Evolutionary conservation across 352 stramenopile species (phyloP), one percentile per base, ranked within the genome.

Genomic region (Pythium inflatum): DNA sequence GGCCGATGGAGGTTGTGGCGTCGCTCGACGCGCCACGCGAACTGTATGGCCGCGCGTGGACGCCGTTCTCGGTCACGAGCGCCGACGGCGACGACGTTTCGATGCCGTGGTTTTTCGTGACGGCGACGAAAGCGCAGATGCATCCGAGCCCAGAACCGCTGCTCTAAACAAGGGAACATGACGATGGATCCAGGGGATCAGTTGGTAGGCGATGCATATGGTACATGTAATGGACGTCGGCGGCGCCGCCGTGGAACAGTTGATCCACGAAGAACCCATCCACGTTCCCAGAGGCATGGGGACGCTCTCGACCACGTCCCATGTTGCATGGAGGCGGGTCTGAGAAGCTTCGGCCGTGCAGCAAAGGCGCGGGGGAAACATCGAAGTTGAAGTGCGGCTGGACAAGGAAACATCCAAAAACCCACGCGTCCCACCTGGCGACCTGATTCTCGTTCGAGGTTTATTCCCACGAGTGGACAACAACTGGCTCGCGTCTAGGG

Each of bases 21-120:
- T 43, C 62, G 6, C 45, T 86, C 9, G 36, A 51, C 16, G 40
- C 79, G 12, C 41, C 66, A 30, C 65, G 61, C 16, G 71, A 63
- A 33, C 63, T 87, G 46, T 88, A 83, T 58, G 77, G 75, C 20
- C 78, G 80, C 6, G 50, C 77, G 34, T 90, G 80, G 80, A 48
- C 27, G 38, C 48, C 56, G 2, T 48, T 71, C 33, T 24, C 49
- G 16, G 16, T 28, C 27, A 48, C 28, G 22, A 66, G 16, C 28
- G 34, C 36, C 16, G 48, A 51, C 22, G 48, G 46, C 13, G 46
- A 55, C n/a, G 64, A 71, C 16, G 63, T 48, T n/a, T 71, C 76
- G 3, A 62, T 79, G 14, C 70, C 71, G 67, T 83, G 40, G 45
- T 71, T 71, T 41, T 75, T 75, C 31, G 48, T 75, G 5, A 22